A percentile compares a stretch with the other conserved stretches of the same genome.
Evolutionary conservation across 805 yeast species (phyloP).

Genomic region (Wickerhamomyces chaumierensis): DNA sequence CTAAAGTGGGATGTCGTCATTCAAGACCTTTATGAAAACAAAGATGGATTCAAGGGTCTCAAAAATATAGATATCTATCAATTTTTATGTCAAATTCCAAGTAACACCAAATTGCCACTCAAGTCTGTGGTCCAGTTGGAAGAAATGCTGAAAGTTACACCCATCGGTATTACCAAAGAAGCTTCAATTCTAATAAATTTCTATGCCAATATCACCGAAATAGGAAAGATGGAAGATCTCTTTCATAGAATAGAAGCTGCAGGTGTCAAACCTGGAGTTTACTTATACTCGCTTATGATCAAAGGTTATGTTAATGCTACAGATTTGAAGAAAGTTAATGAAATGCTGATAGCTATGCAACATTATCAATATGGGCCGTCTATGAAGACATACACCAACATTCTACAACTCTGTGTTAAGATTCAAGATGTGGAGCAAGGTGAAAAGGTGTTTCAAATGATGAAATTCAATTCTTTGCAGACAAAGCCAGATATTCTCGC

Average conservation of each 20-base stretch:
- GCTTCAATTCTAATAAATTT: slow-evolving; percentile 25
- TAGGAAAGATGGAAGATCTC: slow-evolving; percentile 22
- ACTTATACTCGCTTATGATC: slow-evolving; percentile 26
- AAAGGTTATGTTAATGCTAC: slow-evolving; percentile 28
- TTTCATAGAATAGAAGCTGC: slow-evolving; percentile 13
- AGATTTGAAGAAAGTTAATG: slow-evolving; percentile 14
- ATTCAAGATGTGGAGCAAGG: slow-evolving; percentile 47
- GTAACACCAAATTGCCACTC: background rate
- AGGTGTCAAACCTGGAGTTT: slow-evolving; percentile 5
- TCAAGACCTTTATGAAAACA: slow-evolving; percentile 7
- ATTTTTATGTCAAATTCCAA: slow-evolving; percentile 29
- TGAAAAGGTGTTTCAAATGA: slow-evolving; percentile 61
- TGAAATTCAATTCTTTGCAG: slow-evolving; percentile 64
- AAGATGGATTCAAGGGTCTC: slow-evolving; percentile 26
- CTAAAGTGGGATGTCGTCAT: slow-evolving; percentile 34
- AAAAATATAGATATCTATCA: slow-evolving; percentile 20
- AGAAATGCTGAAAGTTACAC: slow-evolving; percentile 22
- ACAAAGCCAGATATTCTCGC: slow-evolving; percentile 59
- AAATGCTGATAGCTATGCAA: slow-evolving; percentile 15
- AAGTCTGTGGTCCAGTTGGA: slow-evolving; percentile 19
- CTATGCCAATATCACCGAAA: slow-evolving; percentile 18
- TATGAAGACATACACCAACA: slow-evolving; percentile 37
- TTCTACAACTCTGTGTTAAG: slow-evolving; percentile 51
- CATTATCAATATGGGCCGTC: slow-evolving; percentile 27
- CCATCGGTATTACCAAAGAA: slow-evolving; percentile 20